A percentile compares a stretch with the other conserved stretches of the same genome.
Evolutionary conservation across 2,329 filamentous ascomycete genomes (phyloP).

Genomic region (Chaetomium globosum): DNA sequence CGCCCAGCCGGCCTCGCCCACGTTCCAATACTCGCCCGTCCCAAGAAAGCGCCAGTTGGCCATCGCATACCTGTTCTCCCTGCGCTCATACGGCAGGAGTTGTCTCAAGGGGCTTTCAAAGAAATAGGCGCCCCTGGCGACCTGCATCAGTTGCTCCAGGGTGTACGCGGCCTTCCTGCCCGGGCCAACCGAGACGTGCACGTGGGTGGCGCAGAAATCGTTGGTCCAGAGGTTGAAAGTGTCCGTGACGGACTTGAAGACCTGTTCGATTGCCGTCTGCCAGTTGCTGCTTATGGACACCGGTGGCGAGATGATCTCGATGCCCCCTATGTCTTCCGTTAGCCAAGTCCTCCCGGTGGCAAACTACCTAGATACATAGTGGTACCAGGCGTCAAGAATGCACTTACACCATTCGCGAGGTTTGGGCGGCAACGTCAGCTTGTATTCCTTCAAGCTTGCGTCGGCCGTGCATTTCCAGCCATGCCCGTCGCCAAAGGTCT

Average conservation of each 20-base stretch:
- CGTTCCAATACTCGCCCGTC: neutral
- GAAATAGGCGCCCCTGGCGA: neutral
- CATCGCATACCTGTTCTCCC: neutral
- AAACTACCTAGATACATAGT: neutral
- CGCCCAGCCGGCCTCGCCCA: neutral
- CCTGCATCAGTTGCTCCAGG: neutral
- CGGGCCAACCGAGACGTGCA: neutral
- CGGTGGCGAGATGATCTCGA: constrained; percentile 1
- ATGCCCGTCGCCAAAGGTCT: neutral
- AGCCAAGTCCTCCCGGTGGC: neutral
- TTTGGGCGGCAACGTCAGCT: neutral
- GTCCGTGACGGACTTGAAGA: neutral
- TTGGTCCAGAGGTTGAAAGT: neutral
- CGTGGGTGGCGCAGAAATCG: constrained; percentile 1
- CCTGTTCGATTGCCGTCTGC: neutral
- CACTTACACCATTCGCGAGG: neutral
- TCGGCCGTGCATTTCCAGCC: neutral
- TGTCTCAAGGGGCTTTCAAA: neutral
- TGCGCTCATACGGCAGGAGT: neutral
- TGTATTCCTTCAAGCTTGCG: neutral
- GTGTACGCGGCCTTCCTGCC: neutral
- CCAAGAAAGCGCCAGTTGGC: neutral
- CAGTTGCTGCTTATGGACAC: neutral
- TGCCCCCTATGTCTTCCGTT: neutral
- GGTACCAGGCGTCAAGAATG: too few species aligned